Evolutionary conservation across 441 rosid genomes (phyloP).

Genomic region (Brassica hybrid): DNA sequence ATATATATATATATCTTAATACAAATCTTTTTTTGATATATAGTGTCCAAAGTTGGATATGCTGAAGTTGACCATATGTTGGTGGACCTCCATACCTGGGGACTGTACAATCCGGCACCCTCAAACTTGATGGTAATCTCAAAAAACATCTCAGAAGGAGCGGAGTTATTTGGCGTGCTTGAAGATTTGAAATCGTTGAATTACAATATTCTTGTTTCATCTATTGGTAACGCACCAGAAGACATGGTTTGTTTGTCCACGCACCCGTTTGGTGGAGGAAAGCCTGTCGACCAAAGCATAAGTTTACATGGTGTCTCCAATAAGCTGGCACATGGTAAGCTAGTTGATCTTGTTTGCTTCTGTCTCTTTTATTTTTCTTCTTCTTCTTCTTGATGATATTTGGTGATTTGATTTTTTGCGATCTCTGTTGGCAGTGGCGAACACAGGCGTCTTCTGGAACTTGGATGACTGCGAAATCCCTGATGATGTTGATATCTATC

Average conservation of each 20-base stretch:
- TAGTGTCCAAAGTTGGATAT: neutral
- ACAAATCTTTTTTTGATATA: neutral
- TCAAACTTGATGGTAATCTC: neutral
- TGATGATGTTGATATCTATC: neutral
- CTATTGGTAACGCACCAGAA: neutral
- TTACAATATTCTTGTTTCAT: neutral
- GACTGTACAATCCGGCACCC: neutral
- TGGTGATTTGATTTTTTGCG: neutral
- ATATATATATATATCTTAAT: neutral
- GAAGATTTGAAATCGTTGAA: neutral
- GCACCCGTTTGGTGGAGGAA: neutral
- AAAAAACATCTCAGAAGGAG: neutral
- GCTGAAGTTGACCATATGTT: neutral
- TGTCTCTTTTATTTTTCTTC: neutral
- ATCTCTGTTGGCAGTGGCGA: neutral
- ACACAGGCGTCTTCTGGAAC: slow-evolving; percentile 5
- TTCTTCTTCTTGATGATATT: neutral
- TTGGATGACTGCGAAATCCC: neutral
- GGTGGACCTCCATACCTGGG: neutral
- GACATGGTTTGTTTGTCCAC: neutral
- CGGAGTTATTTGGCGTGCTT: neutral
- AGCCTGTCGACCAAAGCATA: neutral
- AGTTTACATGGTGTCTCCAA: neutral
- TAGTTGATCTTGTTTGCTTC: neutral
- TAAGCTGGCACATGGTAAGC: neutral